These are phyloP conservation scores for Atalantia buxifolia DNA, from an alignment of 345 rosid species.

Conservation along the genomic window DNA sequence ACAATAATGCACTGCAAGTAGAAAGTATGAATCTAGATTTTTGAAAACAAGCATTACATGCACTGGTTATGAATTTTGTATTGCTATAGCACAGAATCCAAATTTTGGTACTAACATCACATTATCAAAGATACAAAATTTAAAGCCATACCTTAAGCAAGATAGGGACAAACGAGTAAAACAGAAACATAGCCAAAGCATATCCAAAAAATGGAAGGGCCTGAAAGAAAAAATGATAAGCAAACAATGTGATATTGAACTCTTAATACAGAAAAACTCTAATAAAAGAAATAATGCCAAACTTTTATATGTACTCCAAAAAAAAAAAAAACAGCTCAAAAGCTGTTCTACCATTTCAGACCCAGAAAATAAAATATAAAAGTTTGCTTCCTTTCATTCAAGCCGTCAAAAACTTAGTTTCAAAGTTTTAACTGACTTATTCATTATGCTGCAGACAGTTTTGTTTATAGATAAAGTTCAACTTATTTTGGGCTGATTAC, in stretches of 20 bases:
- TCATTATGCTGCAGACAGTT: background rate
- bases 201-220: constrained; percentile 63
- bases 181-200: constrained; percentile 63
- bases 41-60: background rate
- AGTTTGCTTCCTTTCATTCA: background rate
- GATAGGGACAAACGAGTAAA: constrained; percentile 74
- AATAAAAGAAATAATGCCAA: background rate
- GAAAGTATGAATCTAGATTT: background rate
- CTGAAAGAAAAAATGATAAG: constrained; percentile 42
- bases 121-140: background rate
- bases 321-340: background rate
- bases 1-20: background rate
- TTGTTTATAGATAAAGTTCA: background rate
- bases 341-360: background rate
- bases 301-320: background rate
- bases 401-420: background rate
- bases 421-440: background rate
- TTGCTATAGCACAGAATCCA: background rate
- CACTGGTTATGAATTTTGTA: background rate
- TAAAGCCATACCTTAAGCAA: constrained; percentile 67
- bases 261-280: background rate
- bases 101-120: background rate
- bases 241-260: background rate
- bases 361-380: background rate
- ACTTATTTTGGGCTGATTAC: background rate